Base-by-base conservation (phyloP, 2,329 filamentous ascomycete genomes). In the Penicillium concentricum region DNA sequence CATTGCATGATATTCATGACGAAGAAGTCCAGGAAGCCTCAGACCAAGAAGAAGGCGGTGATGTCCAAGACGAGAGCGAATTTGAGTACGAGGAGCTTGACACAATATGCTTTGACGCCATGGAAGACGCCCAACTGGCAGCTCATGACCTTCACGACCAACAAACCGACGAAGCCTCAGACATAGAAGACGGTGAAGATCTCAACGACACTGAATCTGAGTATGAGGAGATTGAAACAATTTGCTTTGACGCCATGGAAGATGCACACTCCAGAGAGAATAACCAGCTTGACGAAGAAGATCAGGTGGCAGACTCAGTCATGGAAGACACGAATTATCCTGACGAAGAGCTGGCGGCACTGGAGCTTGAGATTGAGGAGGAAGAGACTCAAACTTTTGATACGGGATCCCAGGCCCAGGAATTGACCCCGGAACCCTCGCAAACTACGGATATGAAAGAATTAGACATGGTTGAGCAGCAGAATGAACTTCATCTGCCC, bases 201-300 rank as follows among this genome's bases (percentile, higher is more conserved):
- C 4, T 34, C 16, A 35, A 52, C 6, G 28, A 46, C 7, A 20
- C n/a, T 10, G 38, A 45, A 9, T 42, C 9, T 7, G 52, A 43
- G 5, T 37, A 50, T 1, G 60, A 67, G 2, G 62, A 69, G 16
- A 56, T 54, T 32, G 64, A 57, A 24, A 64, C 64, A 5, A 22
- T 65, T 24, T 66, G 64, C 50, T 65, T 66, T 22, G 61, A 63
- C 22, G 57, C 51, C 1, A 59, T 62, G 56, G 67, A 67, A 52
- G 58, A 61, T 10, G 45, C 46, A 18, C 13, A 51, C 30, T 22
- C 16, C 15, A 37, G 38, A 10, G 26, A 32, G 5, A 34, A 39
- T 43, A 45, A 44, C 9, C 5, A 43, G n/a, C 6, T 22, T 15
- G 15, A 51, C 1, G 37, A 35, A 37, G 16, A 18, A 7, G 16